Conservation (phyloP, 1,284 basidiomycete species). For the Lentinula novae-zelandiae region DNA sequence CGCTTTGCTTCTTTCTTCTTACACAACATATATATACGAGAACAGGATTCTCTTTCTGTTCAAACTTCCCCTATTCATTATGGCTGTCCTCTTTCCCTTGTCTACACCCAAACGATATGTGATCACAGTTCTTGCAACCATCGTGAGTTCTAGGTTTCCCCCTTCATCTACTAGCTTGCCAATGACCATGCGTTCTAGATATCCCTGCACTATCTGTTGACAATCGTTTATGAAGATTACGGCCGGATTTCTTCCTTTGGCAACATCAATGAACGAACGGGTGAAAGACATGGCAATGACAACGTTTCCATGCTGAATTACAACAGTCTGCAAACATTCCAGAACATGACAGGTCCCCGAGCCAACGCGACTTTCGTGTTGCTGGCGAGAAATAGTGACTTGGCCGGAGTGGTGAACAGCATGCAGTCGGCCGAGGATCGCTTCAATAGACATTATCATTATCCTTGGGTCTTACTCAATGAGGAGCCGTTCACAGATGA, state of each 20-base stretch:
- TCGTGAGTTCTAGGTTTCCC: slow-evolving; percentile 34
- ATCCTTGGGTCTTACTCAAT: slow-evolving; percentile 74
- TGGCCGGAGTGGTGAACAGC: slow-evolving; percentile 51
- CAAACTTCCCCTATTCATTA: neutral
- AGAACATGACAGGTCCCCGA: slow-evolving; percentile 13
- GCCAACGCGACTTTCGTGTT: slow-evolving; percentile 41
- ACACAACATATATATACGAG: neutral
- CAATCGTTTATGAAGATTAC: slow-evolving; percentile 30
- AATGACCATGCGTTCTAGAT: slow-evolving; percentile 22
- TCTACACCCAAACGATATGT: slow-evolving; percentile 49
- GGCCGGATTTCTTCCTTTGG: slow-evolving; percentile 19
- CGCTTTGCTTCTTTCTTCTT: neutral
- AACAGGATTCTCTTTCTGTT: neutral
- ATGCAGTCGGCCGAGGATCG: slow-evolving; percentile 54
- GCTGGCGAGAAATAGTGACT: slow-evolving; percentile 36
- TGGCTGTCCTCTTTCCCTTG: slow-evolving; percentile 25
- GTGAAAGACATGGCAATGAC: neutral
- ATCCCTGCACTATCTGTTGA: slow-evolving; percentile 34
- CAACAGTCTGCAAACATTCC: slow-evolving; percentile 4
- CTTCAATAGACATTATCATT: slow-evolving; percentile 62
- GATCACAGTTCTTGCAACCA: slow-evolving; percentile 39
- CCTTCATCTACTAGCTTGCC: neutral
- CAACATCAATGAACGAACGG: slow-evolving; percentile 13
- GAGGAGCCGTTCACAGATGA: slow-evolving; percentile 67
- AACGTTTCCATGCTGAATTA: neutral